Base-by-base conservation (phyloP, 805 yeast genomes). In the Monosporozyma servazzii region DNA sequence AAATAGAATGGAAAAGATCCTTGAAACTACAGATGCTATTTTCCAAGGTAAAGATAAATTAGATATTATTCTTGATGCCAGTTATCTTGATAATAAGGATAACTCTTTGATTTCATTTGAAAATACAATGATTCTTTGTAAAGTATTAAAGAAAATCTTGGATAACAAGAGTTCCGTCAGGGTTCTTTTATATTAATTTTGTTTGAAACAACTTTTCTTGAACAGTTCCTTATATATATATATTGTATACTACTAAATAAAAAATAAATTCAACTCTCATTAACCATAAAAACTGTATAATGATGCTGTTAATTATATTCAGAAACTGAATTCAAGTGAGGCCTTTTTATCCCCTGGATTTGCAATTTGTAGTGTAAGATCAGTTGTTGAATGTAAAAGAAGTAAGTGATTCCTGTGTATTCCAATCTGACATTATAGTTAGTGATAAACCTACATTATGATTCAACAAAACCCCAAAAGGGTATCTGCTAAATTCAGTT, bases 121-220 rank as follows among this genome's bases (percentile, higher is more conserved):
- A 13, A 62, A 63, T 40, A 55, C 60, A 2, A 48, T 53, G 17
- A 56, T 58, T 8, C 56, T 67, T 17, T 59, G 63, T 29, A 57
- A 55, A 41, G 61, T 59, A 2, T 51, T 67, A 40, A 66, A 59
- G 48, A 58, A 56, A 9, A 52, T 66, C 30, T 48, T 62, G 10
- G 55, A 53, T n/a, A 66, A 67, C 37, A 67, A 67, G 45, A 63
- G 68, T 49, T 66, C 70, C 13, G 68, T 67, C 1, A 67, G 64
- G 52, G 54, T 66, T 11, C 42, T 66, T n/a, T 49, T 66, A 33
- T 67, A 60, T 51, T 67, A 59, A 51, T 33, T 15, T 6, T 2
- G 15, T 1, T n/a, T 33, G 37, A 5, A 15, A 13, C 37, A 31
- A 10, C 3, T 17, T 33, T 33, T 15, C 27, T 5, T 25, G 7